A percentile compares a stretch with the other conserved stretches of the same genome.
Evolutionary conservation across 495 filamentous ascomycete genomes (phyloP).

Genomic region (Penicillium psychrofluorescens): DNA sequence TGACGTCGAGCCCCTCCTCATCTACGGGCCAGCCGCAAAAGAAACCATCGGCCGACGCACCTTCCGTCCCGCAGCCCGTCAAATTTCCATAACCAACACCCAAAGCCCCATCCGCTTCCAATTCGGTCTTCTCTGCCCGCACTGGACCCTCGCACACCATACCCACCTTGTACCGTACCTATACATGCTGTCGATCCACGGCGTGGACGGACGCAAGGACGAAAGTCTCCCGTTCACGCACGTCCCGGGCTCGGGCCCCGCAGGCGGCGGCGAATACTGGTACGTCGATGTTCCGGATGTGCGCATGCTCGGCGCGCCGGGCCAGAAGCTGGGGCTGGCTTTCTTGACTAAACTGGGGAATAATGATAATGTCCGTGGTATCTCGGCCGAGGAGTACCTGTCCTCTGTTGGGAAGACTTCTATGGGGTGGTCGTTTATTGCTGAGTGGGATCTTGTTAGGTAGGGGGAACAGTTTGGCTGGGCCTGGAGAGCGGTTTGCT

Average conservation of each 20-base stretch:
- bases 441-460: conserved; percentile 61
- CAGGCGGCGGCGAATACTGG: conserved; percentile 63
- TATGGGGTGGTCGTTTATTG: conserved; percentile 56
- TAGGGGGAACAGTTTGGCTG: neutral
- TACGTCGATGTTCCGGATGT: conserved; percentile 63
- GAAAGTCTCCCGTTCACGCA: conserved; percentile 56
- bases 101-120: conserved; percentile 61
- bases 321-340: conserved; percentile 55
- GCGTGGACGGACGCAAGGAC: conserved; percentile 56
- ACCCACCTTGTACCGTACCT: conserved; percentile 55
- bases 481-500: no score
- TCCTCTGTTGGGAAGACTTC: conserved; percentile 49
- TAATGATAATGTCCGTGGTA: conserved; percentile 57
- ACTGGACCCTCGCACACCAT: conserved; percentile 65
- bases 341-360: conserved; percentile 55
- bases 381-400: conserved; percentile 60
- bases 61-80: conserved; percentile 51
- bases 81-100: conserved; percentile 46
- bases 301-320: conserved; percentile 57
- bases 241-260: conserved; percentile 26
- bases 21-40: conserved; percentile 46
- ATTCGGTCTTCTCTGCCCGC: conserved; percentile 65
- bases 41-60: conserved; percentile 58
- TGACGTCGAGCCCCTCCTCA: conserved; percentile 36
- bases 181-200: conserved; percentile 58